Conservation (phyloP, 2,329 filamentous ascomycete species). For the Xylaria sp. region DNA sequence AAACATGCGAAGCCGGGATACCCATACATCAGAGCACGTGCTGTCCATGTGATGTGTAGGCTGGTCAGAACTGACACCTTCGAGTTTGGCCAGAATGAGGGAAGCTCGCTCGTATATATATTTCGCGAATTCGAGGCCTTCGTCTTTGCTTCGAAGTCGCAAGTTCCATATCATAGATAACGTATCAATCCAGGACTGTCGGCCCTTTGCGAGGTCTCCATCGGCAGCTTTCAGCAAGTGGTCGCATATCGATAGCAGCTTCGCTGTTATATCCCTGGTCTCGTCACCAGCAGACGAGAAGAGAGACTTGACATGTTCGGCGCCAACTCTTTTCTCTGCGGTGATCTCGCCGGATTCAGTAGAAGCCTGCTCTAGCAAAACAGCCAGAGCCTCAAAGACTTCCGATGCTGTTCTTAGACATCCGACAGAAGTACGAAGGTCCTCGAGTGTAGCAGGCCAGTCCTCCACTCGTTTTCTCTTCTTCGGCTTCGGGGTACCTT, state of each 20-base stretch:
- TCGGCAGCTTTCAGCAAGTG: constrained; percentile 33
- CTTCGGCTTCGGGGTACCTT: constrained; percentile 26
- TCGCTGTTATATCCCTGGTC: constrained; percentile 40
- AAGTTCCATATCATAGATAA: constrained; percentile 48
- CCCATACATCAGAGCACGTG: constrained; percentile 38
- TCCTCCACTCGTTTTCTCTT: constrained; percentile 40
- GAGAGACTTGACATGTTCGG: constrained; percentile 53
- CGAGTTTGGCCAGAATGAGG: constrained; percentile 39
- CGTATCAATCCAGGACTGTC: constrained; percentile 44
- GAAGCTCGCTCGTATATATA: constrained; percentile 40
- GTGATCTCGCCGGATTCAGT: constrained; percentile 27
- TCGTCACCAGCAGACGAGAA: constrained; percentile 48
- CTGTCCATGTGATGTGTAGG: constrained; percentile 21
- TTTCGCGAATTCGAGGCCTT: constrained; percentile 45
- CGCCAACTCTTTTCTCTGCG: constrained; percentile 46
- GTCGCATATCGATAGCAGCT: constrained; percentile 43
- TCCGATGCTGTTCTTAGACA: constrained; percentile 45
- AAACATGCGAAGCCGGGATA: constrained; percentile 42
- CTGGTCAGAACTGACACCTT: constrained; percentile 24
- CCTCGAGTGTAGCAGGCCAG: constrained; percentile 36
- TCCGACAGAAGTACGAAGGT: constrained; percentile 36
- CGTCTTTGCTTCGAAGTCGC: constrained; percentile 45
- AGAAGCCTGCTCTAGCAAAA: constrained; percentile 43
- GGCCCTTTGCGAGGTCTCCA: constrained; percentile 34
- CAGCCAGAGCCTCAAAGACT: constrained; percentile 43